Conservation (phyloP, 805 yeast species). For the Candida silvicultrix region DNA sequence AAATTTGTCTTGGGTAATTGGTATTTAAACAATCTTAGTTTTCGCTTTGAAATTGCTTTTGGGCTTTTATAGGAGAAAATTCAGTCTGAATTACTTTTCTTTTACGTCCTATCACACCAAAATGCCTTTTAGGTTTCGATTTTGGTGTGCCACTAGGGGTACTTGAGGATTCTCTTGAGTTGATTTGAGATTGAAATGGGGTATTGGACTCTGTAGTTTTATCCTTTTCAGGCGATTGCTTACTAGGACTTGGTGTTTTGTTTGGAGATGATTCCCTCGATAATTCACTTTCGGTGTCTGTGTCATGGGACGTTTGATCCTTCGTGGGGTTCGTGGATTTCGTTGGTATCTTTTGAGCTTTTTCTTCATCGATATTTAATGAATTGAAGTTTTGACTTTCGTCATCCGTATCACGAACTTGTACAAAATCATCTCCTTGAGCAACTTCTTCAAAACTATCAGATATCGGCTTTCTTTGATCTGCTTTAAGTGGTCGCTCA, state of each 20-base stretch:
- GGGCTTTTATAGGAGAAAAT: conserved; percentile 20
- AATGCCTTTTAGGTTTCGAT: conserved; percentile 6
- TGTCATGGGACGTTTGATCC: not conserved
- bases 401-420: conserved; percentile 5
- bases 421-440: not conserved
- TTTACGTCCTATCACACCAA: conserved; percentile 17
- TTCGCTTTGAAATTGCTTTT: conserved; percentile 13
- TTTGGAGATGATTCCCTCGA: not conserved
- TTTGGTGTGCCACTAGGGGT: not conserved
- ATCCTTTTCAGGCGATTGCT: not conserved
- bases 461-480: conserved; percentile 1
- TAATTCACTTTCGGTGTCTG: not conserved
- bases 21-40: conserved; percentile 1
- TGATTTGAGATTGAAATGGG: not conserved
- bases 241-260: not conserved
- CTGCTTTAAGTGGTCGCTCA: not conserved
- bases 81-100: conserved; percentile 12
- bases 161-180: conserved; percentile 2
- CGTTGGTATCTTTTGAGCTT: not conserved
- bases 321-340: not conserved
- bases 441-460: not conserved
- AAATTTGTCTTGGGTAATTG: too few relatives aligned
- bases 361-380: conserved; percentile 6
- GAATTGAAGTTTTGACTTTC: conserved; percentile 5
- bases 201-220: not conserved